These are phyloP conservation scores for Ceratocystis papillata DNA, from an alignment of 2,329 filamentous ascomycete species.

Conservation along the genomic window DNA sequence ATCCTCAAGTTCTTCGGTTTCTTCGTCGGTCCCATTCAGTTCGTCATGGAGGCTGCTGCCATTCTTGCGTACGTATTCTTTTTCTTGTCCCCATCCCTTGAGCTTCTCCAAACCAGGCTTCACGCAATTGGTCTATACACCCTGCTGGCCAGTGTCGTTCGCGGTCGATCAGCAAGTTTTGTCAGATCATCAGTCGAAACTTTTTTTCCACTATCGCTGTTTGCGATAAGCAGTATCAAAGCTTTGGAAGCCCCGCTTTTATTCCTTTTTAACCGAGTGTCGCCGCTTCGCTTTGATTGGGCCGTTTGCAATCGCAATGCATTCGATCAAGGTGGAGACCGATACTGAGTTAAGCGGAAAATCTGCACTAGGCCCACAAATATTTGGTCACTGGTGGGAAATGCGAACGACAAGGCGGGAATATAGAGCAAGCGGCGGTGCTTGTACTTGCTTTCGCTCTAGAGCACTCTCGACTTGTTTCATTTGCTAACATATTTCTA, in stretches of 20 bases:
- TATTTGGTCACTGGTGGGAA: background rate
- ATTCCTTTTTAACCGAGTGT: slow-evolving; percentile 15
- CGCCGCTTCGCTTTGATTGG: slow-evolving; percentile 15
- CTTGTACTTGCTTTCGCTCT: background rate
- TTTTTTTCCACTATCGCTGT: slow-evolving; percentile 1
- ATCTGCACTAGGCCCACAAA: background rate
- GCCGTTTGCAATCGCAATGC: background rate
- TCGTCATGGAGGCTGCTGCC: slow-evolving; percentile 82
- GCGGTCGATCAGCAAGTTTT: slow-evolving; percentile 6
- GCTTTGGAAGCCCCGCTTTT: background rate
- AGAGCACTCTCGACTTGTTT: background rate
- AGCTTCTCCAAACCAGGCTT: background rate
- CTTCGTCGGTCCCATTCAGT: slow-evolving; percentile 83
- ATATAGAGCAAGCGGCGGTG: background rate
- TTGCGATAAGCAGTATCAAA: background rate
- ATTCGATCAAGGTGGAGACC: background rate
- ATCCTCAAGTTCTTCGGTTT: slow-evolving; percentile 72
- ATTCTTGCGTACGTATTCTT: slow-evolving; percentile 71
- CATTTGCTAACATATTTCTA: slow-evolving; percentile 18
- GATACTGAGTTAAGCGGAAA: background rate
- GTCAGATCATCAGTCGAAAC: background rate
- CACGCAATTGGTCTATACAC: background rate
- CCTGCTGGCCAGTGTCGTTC: background rate
- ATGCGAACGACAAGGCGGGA: background rate
- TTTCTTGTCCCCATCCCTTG: slow-evolving; percentile 36